Base-by-base conservation (phyloP, 257 asterid genomes). In the Orobanche coerulescens region DNA sequence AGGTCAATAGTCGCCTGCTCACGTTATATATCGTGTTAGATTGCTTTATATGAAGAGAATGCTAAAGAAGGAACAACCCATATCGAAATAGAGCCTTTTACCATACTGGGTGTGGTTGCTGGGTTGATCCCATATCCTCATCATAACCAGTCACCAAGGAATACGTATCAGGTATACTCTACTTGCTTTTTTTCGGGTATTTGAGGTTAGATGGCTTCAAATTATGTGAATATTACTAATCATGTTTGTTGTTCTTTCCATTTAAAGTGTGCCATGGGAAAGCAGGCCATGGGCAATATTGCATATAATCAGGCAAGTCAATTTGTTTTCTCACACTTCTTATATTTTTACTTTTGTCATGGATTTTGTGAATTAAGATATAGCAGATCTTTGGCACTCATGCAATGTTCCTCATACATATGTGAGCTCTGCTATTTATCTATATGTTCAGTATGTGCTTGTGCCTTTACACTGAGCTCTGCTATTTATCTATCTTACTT, bases 231-330 rank as follows among this genome's bases (percentile, higher is more conserved):
- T 63, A 51, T 25, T 71, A 34, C 43, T 51, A 44, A 60, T 69
- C 43, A 43, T 54, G 61, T 46, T 62, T 62, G 53, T 42, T 37
- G 11, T 70, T 62, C 62, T 48, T 62, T 61, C 67, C 25, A 16
- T 71, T 55, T 69, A 53, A 73, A 89, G 96, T 92, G 98, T 78
- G 98, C 98, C 30, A 92, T 92, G 97, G 98, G 98, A 71, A 92
- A 92, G 75, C 98, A 92, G 86, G 98, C 98, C 65, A 92, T 92
- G 98, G 98, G 98, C 48, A 90, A 88, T 67, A 88, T 92, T 63
- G 97, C 97, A 26, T 81, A 88, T 69, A 92, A 92, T 64, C 89
- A 92, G 95, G 96, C 70, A 80, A 79, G 84, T 65, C 54, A 59
- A 49, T 31, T 18, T 23, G 46, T 54, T 15, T 62, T 39, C 24